These are phyloP conservation scores for Hypholoma fasciculare DNA, from an alignment of 768 basidiomycete species.

Conservation along the genomic window DNA sequence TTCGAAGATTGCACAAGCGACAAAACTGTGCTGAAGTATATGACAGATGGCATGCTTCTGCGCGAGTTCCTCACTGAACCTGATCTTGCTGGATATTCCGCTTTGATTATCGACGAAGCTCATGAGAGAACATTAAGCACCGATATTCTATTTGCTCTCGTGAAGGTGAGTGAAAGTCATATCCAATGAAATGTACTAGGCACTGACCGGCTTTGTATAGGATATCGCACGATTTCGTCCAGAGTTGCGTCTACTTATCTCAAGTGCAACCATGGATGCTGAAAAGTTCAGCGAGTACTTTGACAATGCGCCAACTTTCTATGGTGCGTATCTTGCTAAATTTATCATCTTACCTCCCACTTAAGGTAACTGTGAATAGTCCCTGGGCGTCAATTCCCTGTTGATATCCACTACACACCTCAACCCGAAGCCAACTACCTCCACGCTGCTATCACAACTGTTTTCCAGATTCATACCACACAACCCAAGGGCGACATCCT, in stretches of 20 bases:
- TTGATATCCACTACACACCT: slow-evolving; percentile 98
- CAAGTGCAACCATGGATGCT: slow-evolving; percentile 95
- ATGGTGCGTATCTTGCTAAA: slow-evolving; percentile 51
- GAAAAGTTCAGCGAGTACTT: slow-evolving; percentile 99
- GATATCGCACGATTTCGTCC: slow-evolving; percentile 97
- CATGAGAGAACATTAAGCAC: slow-evolving; percentile 98
- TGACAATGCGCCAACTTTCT: slow-evolving; percentile 93
- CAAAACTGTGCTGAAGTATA: slow-evolving; percentile 98
- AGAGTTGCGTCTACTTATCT: slow-evolving; percentile 90
- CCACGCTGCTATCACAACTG: slow-evolving; percentile 96
- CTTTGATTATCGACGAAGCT: slow-evolving; percentile 97
- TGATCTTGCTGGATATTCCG: slow-evolving; percentile 92
- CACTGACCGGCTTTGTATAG: slow-evolving; percentile 35
- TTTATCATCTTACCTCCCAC: neutral
- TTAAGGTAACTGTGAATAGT: slow-evolving; percentile 45
- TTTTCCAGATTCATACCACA: slow-evolving; percentile 99
- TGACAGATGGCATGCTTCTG: slow-evolving; percentile 99
- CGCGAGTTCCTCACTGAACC: slow-evolving; percentile 98
- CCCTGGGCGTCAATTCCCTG: slow-evolving; percentile 95
- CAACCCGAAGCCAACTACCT: slow-evolving; percentile 99
- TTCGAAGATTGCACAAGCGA: slow-evolving; percentile 99
- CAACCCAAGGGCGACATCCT: slow-evolving; percentile 97
- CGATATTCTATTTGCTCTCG: slow-evolving; percentile 96
- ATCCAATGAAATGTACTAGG: too few species aligned
- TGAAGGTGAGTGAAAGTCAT: slow-evolving; percentile 73